Conservation (phyloP, 1,284 basidiomycete genomes). For the Melampsora abietis-canadensis region DNA sequence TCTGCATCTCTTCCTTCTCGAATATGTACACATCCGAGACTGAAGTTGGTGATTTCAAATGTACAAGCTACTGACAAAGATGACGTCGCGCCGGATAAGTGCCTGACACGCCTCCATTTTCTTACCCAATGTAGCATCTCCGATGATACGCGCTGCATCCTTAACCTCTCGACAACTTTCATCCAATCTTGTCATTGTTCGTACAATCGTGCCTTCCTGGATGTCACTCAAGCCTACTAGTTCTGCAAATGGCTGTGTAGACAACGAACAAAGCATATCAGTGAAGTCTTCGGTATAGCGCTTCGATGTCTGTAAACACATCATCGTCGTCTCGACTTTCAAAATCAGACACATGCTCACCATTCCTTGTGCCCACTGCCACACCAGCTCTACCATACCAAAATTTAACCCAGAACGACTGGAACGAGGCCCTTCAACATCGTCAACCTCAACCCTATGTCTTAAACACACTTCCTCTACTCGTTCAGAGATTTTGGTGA, state of each 20-base stretch:
- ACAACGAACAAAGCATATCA: neutral
- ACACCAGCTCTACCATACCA: conserved; percentile 89
- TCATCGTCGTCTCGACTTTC: neutral
- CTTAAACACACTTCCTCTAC: conserved; percentile 74
- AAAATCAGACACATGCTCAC: conserved; percentile 57
- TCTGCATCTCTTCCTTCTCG: too few relatives aligned
- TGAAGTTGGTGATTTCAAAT: conserved; percentile 34
- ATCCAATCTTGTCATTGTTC: conserved; percentile 90
- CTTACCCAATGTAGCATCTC: conserved; percentile 87
- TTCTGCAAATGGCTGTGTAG: conserved; percentile 79
- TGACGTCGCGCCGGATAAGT: conserved; percentile 82
- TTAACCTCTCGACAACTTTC: conserved; percentile 95
- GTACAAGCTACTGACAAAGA: conserved; percentile 48
- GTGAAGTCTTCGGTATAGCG: neutral
- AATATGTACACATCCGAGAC: too few relatives aligned
- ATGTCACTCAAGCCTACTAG: conserved; percentile 91
- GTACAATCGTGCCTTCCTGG: conserved; percentile 92
- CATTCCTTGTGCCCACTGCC: conserved; percentile 98
- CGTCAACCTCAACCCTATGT: conserved; percentile 73
- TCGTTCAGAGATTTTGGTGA: conserved; percentile 76
- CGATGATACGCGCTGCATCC: conserved; percentile 95
- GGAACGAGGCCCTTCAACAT: conserved; percentile 60
- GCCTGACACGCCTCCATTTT: conserved; percentile 96
- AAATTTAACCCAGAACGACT: conserved; percentile 64
- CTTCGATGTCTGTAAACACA: neutral